These are phyloP conservation scores for Penicilliopsis zonata DNA, from an alignment of 495 filamentous ascomycete genomes.

Conservation along the genomic window DNA sequence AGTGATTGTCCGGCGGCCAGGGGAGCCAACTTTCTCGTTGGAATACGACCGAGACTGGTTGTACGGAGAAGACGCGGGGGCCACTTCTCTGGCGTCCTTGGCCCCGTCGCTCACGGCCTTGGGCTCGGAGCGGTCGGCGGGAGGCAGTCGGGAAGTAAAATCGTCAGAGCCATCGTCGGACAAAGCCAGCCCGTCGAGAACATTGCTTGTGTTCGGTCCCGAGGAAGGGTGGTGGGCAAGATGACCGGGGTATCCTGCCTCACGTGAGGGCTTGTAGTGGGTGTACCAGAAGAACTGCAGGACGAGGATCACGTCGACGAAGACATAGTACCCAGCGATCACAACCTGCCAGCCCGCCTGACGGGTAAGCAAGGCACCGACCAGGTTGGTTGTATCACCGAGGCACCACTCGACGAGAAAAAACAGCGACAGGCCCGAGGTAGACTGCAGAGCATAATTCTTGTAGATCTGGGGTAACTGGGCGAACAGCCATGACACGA, in stretches of 20 bases:
- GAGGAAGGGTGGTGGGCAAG: conserved; percentile 9
- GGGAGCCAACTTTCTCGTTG: conserved; percentile 22
- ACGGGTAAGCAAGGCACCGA: conserved; percentile 51
- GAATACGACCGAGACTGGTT: conserved; percentile 25
- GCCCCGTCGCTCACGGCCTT: conserved; percentile 21
- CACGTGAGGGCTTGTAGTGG: conserved; percentile 28
- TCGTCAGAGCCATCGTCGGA: conserved; percentile 9
- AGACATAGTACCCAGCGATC: conserved; percentile 56
- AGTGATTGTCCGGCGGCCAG: conserved; percentile 18
- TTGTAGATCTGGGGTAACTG: conserved; percentile 66
- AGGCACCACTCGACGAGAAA: conserved; percentile 61
- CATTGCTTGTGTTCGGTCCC: conserved; percentile 8
- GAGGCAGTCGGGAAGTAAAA: conserved; percentile 8
- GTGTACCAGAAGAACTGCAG: conserved; percentile 62
- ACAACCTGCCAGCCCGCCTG: conserved; percentile 64
- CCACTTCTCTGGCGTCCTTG: too few relatives aligned
- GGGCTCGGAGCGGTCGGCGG: conserved; percentile 11
- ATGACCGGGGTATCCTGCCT: too few relatives aligned
- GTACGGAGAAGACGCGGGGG: too few relatives aligned
- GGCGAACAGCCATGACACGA: conserved; percentile 65
- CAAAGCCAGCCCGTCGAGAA: conserved; percentile 21
- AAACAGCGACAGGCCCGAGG: conserved; percentile 54
- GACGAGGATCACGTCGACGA: conserved; percentile 51
- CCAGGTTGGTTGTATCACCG: conserved; percentile 56
- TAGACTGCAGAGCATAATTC: conserved; percentile 54